Evolutionary conservation across 305 asterid species (phyloP), one percentile per base, ranked within the genome.

Genomic region (Solanum hybrid): DNA sequence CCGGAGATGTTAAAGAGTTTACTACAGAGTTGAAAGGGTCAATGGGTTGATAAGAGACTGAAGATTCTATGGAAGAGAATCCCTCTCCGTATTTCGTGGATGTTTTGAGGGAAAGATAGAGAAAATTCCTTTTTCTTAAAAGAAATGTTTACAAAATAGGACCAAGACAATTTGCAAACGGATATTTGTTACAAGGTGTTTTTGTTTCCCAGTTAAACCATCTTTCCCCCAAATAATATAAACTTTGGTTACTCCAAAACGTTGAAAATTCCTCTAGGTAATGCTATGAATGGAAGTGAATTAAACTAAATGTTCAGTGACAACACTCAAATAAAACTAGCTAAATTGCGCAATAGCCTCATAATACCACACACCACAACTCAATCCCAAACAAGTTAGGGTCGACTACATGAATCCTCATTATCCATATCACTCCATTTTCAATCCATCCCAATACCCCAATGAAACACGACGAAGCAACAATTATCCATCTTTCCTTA

Each of bases 201-300:
- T 26, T 36, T 12, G 32, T 78, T 36, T 35, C 32, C 56, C 85
- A 36, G 19, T 35, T 78, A 78, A 78, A 36, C 42, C 32, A 22
- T 78, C 73, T 78, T n/a, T 6, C 22, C 60, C 19, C 56, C 8
- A 22, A 22, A 78, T 10, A 78, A 34, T 22, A 22, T 78, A 29
- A 78, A 36, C 32, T 36, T 78, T 11, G 85, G 85, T 35, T 78
- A 78, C 85, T 10, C 24, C 11, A 79, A 37, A 79, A 76, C 56
- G 7, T 37, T 5, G 10, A 79, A 79, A 79, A 12, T 1, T 79
- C 7, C 60, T 37, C 27, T 37, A 37, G 38, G 85, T 78, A 35
- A 78, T 78, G 85, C 31, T 78, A 78, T 78, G 56, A 79, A 78
- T 78, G 56, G 86, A 79, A 79, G 86, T 79, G 34, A 79, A 79